Percentiles rank a stretch among this genome's conserved stretches.
Conservation (phyloP, 2,329 filamentous ascomycete species). For the Aspergillus nomiae region DNA sequence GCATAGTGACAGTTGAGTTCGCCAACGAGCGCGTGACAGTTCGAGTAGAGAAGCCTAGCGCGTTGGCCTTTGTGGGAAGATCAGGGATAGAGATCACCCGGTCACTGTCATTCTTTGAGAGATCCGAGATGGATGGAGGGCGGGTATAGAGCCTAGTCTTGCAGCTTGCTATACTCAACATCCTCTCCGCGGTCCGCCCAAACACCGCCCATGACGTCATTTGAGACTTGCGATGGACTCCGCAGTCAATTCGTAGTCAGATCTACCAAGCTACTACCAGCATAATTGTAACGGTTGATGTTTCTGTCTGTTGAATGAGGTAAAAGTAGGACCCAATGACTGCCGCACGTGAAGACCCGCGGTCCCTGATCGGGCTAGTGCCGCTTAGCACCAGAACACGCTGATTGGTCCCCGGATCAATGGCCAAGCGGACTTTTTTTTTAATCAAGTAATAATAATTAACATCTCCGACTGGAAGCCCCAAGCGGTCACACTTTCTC, state of each 20-base stretch:
- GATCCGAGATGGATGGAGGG: constrained; percentile 11
- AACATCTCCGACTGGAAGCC: not conserved
- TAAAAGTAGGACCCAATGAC: constrained; percentile 19
- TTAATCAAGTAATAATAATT: not conserved
- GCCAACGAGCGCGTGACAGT: constrained; percentile 51
- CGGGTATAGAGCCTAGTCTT: constrained; percentile 7
- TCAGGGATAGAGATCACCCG: constrained; percentile 54
- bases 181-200: not conserved
- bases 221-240: not conserved
- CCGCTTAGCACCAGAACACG: constrained; percentile 19
- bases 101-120: constrained; percentile 46
- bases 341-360: constrained; percentile 20
- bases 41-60: constrained; percentile 53
- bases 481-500: not conserved
- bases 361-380: constrained; percentile 11
- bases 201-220: not conserved
- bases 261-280: not conserved
- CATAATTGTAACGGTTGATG: not conserved
- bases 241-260: not conserved
- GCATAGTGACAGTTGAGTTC: constrained; percentile 48
- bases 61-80: constrained; percentile 51
- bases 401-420: constrained; percentile 20
- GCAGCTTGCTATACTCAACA: not conserved
- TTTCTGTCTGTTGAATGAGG: not conserved
- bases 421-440: constrained; percentile 3